Evolutionary conservation across 495 filamentous ascomycete species (phyloP), one percentile per base, ranked within the genome.

Genomic region (Neurospora discreta): DNA sequence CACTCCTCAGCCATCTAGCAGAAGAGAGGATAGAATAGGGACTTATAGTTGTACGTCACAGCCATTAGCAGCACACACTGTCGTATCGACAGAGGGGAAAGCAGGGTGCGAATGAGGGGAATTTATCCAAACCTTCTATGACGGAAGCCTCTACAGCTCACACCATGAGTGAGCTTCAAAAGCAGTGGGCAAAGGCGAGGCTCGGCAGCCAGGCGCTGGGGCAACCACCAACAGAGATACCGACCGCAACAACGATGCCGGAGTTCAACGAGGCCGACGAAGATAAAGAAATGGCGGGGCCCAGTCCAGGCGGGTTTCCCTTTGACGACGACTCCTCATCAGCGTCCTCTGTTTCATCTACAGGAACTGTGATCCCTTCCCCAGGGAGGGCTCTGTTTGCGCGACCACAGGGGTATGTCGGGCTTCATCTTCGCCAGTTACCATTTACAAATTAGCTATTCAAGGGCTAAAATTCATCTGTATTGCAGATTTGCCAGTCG

Each of bases 101-200:
- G 26, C 5, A 9, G 26, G 26, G 52, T 33, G 52, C 8, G 52
- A 16, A 18, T 30, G 52, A 36, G 5, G 52, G 52, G 8, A 65
- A 7, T 26, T 6, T 7, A 65, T 65, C 52, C 52, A 65, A 65
- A 30, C 15, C 33, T 65, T 15, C 52, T 65, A 65, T 65, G 52
- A 65, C 52, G 15, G 52, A 65, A 65, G 26, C 52, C 52, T 65
- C 52, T 65, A 33, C 26, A 65, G 52, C 52, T 65, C 52, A 65
- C 52, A 78, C 74, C 76, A 97, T 98, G 94, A 96, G 92, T 78
- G 89, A 94, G 71, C 88, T 98, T 42, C 93, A 95, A 82, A 91
- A 89, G 78, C 88, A 89, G 70, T 95, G 94, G 81, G 90, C 90
- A 78, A 94, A 92, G 81, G 85, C 92, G 44, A 93, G 92, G 83